These are phyloP conservation scores for Colletotrichum karsti DNA, from an alignment of 2,329 filamentous ascomycete genomes.

Conservation along the genomic window DNA sequence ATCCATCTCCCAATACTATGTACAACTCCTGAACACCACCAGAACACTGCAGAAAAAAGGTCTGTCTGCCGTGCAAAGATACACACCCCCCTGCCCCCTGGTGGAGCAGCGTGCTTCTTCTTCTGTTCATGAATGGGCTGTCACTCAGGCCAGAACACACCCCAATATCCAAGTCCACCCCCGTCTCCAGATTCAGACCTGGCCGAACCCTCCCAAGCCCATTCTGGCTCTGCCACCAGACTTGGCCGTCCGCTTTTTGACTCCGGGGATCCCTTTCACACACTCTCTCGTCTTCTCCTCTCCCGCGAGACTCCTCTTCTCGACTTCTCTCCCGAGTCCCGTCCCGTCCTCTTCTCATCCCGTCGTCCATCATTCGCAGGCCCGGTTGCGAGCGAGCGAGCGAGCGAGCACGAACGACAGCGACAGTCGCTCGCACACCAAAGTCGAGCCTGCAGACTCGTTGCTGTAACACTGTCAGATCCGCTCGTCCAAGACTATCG, in stretches of 20 bases:
- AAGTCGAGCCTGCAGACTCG: not conserved
- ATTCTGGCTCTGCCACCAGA: constrained; percentile 1
- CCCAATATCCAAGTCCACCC: constrained; percentile 7
- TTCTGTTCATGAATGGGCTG: constrained; percentile 12
- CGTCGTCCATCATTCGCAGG: not conserved
- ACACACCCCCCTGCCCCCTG: not conserved
- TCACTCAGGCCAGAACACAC: constrained; percentile 10
- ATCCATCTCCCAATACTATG: too few relatives aligned
- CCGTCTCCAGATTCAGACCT: constrained; percentile 10
- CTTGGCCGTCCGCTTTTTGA: constrained; percentile 14
- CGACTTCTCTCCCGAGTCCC: not conserved
- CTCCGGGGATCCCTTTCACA: constrained; percentile 18
- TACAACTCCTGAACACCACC: not conserved
- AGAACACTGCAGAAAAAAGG: not conserved
- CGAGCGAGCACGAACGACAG: not conserved
- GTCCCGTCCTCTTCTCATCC: constrained; percentile 5
- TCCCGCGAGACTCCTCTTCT: constrained; percentile 16
- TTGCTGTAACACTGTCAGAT: not conserved
- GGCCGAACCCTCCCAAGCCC: not conserved
- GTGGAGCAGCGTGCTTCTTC: constrained; percentile 8
- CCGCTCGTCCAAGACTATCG: not conserved
- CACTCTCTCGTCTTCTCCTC: constrained; percentile 1
- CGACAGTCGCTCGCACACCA: not conserved
- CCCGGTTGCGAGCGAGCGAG: not conserved
- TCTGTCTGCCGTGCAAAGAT: not conserved